phyloP scores from a whole-genome alignment of 2,329 filamentous ascomycete genomes.

The Venturia pyrina region DNA sequence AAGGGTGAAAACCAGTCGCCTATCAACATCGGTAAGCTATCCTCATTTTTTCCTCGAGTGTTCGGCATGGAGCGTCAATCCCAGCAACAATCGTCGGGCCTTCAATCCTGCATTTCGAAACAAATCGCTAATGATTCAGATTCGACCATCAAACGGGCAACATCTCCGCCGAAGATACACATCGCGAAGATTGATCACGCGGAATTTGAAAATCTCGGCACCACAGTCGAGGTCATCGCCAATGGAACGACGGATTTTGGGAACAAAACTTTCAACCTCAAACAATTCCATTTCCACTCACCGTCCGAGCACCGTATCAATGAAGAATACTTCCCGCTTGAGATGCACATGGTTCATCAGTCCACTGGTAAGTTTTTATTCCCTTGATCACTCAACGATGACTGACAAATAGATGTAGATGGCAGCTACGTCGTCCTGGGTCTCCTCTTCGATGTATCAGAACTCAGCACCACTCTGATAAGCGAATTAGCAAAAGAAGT shows the following conservation, averaged over 20 bases:
- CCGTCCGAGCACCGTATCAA: constrained; percentile 48
- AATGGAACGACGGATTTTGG: constrained; percentile 37
- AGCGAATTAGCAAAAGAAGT: constrained; percentile 26
- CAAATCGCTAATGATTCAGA: constrained; percentile 17
- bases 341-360: constrained; percentile 51
- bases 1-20: constrained; percentile 44
- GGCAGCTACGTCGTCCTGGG: constrained; percentile 31
- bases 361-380: constrained; percentile 27
- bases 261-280: constrained; percentile 33
- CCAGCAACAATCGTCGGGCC: background rate
- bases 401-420: constrained; percentile 16
- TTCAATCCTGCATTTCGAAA: background rate
- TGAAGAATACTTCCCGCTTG: constrained; percentile 36
- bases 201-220: constrained; percentile 48
- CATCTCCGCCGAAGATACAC: constrained; percentile 22
- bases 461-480: constrained; percentile 20
- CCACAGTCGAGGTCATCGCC: constrained; percentile 44
- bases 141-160: constrained; percentile 22
- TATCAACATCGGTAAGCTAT: constrained; percentile 39
- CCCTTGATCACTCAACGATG: constrained; percentile 11
- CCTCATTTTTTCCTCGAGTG: background rate
- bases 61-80: background rate
- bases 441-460: constrained; percentile 33
- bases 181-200: constrained; percentile 36
- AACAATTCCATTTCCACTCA: constrained; percentile 52